Evolutionary conservation across 345 rosid species (phyloP).

Genomic region (Dimocarpus longan): DNA sequence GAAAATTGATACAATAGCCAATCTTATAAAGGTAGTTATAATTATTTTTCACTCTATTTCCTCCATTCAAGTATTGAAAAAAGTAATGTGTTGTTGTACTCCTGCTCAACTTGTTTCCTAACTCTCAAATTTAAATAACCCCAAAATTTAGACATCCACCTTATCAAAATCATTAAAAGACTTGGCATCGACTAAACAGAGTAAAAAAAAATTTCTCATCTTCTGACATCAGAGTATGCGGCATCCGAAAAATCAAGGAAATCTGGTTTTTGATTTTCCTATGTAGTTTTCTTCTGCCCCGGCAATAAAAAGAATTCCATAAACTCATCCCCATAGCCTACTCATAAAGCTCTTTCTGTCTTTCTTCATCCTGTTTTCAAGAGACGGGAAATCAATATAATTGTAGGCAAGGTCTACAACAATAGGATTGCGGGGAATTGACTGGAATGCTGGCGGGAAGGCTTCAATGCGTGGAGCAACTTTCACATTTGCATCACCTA

Average conservation of each 20-base stretch:
- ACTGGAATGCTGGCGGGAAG: slow-evolving; percentile 81
- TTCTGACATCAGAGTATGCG: neutral
- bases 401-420: slow-evolving; percentile 82
- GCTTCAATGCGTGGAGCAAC: slow-evolving; percentile 63
- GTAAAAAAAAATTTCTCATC: slow-evolving; percentile 16
- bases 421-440: slow-evolving; percentile 78
- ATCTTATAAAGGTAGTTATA: neutral
- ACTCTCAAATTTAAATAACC: neutral
- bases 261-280: neutral
- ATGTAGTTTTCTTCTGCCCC: neutral
- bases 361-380: slow-evolving; percentile 88
- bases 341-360: slow-evolving; percentile 71
- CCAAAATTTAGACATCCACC: neutral
- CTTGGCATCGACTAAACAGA: neutral
- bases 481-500: slow-evolving; percentile 66
- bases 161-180: neutral
- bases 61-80: neutral
- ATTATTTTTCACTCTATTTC: neutral
- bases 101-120: neutral
- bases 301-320: neutral
- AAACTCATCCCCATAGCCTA: slow-evolving; percentile 66
- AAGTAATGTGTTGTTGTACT: neutral
- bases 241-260: neutral
- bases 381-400: slow-evolving; percentile 71
- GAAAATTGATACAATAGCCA: neutral